Conservation (phyloP, 768 basidiomycete genomes). For the Tricholomella constricta region DNA sequence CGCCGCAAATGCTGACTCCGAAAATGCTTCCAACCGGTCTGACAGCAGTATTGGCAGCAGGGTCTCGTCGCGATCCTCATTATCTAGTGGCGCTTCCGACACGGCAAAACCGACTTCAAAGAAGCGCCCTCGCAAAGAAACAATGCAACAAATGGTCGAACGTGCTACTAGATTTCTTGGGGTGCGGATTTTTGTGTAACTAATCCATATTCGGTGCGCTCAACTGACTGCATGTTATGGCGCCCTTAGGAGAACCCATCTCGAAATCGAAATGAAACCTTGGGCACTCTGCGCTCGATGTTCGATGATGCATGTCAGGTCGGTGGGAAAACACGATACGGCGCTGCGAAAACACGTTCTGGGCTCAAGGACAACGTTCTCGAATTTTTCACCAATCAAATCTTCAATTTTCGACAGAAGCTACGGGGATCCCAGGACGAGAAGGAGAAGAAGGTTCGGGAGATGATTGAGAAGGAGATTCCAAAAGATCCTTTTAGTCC, state of each 20-base stretch:
- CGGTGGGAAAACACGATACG: too few relatives aligned
- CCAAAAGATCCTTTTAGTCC: conserved; percentile 32
- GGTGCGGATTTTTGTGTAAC: background rate
- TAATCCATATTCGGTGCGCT: background rate
- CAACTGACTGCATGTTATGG: background rate
- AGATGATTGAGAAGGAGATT: background rate
- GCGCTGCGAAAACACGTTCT: too few relatives aligned
- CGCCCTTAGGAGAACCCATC: background rate
- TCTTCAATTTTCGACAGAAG: too few relatives aligned
- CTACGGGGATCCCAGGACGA: too few relatives aligned
- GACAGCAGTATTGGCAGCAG: background rate
- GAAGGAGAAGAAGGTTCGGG: background rate
- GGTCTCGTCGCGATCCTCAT: too few relatives aligned
- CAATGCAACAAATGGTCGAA: background rate
- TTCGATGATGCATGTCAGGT: too few relatives aligned
- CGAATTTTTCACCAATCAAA: too few relatives aligned
- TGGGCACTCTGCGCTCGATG: too few relatives aligned
- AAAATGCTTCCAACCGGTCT: background rate
- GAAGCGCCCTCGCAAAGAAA: background rate
- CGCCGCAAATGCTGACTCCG: background rate
- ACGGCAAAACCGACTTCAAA: background rate
- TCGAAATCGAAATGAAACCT: background rate
- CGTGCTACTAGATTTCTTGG: background rate
- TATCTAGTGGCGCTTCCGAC: background rate
- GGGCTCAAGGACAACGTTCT: too few relatives aligned